phyloP scores from a whole-genome alignment of 306 rosid genomes.

The Luffa aegyptiaca region DNA sequence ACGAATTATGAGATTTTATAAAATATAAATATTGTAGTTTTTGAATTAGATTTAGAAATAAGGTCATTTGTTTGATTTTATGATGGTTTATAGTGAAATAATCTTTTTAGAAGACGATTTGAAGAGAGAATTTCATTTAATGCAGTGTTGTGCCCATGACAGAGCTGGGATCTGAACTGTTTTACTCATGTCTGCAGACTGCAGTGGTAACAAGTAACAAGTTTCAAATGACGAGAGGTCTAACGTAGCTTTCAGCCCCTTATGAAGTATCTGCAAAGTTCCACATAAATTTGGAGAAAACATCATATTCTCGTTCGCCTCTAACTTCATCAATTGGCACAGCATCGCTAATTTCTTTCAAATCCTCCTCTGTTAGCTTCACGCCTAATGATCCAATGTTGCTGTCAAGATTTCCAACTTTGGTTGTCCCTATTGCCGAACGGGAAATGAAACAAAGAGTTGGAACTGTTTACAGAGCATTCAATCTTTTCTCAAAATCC shows the following conservation, averaged over 20 bases:
- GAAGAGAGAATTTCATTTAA: not conserved
- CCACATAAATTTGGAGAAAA: conserved; percentile 21
- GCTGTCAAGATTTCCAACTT: conserved; percentile 42
- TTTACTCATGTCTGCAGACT: not conserved
- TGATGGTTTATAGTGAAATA: not conserved
- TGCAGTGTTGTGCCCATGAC: not conserved
- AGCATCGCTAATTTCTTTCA: conserved; percentile 45
- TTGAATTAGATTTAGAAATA: not conserved
- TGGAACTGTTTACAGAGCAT: not conserved
- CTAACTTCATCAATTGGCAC: conserved; percentile 42
- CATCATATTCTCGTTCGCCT: conserved; percentile 32
- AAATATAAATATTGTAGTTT: not conserved
- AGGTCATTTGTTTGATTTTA: not conserved
- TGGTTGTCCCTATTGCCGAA: conserved; percentile 39
- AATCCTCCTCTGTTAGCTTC: conserved; percentile 40
- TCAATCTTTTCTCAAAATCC: not conserved
- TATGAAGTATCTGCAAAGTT: conserved; percentile 37
- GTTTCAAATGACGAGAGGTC: not conserved
- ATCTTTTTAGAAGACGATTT: not conserved
- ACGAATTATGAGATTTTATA: not conserved
- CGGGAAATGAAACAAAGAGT: not conserved
- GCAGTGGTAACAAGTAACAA: not conserved
- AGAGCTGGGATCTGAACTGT: not conserved
- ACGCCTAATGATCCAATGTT: conserved; percentile 44
- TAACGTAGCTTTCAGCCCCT: conserved; percentile 3